Conservation (phyloP, 2,329 filamentous ascomycete species). For the Davidsoniella virescens region DNA sequence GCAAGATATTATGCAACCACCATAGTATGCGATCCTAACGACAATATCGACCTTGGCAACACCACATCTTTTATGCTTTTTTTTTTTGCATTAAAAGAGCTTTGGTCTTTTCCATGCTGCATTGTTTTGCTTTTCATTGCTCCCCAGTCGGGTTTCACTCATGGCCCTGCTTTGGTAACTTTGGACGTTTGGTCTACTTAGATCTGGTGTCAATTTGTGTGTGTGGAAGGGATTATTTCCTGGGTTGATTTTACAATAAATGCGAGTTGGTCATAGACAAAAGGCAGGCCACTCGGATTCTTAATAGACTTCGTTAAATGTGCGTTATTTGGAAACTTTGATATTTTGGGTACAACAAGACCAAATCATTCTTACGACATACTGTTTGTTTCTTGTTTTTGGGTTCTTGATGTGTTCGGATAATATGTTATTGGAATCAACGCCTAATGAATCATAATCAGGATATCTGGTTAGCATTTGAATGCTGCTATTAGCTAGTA, state of each 20-base stretch:
- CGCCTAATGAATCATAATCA: not conserved
- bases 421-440: constrained; percentile 3
- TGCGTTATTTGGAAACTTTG: not conserved
- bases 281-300: not conserved
- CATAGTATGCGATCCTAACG: not conserved
- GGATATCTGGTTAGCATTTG: not conserved
- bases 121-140: no score
- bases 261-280: not conserved
- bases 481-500: not conserved
- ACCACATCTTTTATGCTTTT: no score
- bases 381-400: constrained; percentile 4
- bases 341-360: constrained; percentile 11
- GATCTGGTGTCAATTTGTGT: not conserved
- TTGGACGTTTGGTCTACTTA: no score
- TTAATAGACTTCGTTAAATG: not conserved
- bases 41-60: no score
- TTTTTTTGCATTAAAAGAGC: no score
- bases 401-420: constrained; percentile 3
- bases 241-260: constrained; percentile 1
- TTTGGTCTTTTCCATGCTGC: no score
- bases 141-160: no score
- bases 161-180: no score
- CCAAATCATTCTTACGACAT: constrained; percentile 2
- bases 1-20: no score
- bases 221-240: constrained; percentile 4